A percentile compares a stretch with the other conserved stretches of the same genome.
These are phyloP conservation scores for Arthonia radiata DNA, from an alignment of 495 filamentous ascomycete species.

Conservation along the genomic window DNA sequence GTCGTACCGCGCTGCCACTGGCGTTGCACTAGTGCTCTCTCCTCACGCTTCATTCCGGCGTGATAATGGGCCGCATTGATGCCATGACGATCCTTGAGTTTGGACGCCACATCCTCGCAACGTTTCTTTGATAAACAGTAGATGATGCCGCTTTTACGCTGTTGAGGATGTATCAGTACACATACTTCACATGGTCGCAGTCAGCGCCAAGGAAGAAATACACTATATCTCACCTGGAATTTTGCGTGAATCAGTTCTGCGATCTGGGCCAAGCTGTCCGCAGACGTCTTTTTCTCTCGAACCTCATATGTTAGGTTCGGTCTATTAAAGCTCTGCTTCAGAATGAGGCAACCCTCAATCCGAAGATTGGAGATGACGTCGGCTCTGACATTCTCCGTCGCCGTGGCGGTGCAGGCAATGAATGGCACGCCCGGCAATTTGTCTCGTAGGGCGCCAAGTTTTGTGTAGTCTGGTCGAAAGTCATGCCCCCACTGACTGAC, in stretches of 20 bases:
- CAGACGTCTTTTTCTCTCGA: constrained; percentile 28
- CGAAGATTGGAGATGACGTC: constrained; percentile 75
- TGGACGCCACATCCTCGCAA: constrained; percentile 54
- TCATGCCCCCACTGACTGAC: constrained; percentile 99
- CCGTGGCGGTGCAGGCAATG: constrained; percentile 87
- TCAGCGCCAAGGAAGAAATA: too few species aligned
- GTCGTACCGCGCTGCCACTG: constrained; percentile 55
- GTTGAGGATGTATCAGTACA: constrained; percentile 30
- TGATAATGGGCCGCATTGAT: constrained; percentile 73
- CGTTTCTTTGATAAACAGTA: constrained; percentile 73
- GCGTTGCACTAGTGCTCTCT: constrained; percentile 43
- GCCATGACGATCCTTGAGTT: constrained; percentile 28
- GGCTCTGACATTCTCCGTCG: constrained; percentile 70
- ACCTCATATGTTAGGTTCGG: constrained; percentile 81
- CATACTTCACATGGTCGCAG: too few species aligned
- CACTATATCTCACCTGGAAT: too few species aligned
- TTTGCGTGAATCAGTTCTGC: too few species aligned
- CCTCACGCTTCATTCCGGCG: constrained; percentile 38
- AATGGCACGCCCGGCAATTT: constrained; percentile 56
- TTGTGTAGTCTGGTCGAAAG: constrained; percentile 90
- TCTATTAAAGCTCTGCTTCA: constrained; percentile 81
- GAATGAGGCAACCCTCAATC: constrained; percentile 50
- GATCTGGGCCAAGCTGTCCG: constrained; percentile 41
- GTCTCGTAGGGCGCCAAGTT: constrained; percentile 42
- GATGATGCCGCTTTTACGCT: constrained; percentile 62